Conservation (phyloP, 441 rosid species). For the Populus hybrid region DNA sequence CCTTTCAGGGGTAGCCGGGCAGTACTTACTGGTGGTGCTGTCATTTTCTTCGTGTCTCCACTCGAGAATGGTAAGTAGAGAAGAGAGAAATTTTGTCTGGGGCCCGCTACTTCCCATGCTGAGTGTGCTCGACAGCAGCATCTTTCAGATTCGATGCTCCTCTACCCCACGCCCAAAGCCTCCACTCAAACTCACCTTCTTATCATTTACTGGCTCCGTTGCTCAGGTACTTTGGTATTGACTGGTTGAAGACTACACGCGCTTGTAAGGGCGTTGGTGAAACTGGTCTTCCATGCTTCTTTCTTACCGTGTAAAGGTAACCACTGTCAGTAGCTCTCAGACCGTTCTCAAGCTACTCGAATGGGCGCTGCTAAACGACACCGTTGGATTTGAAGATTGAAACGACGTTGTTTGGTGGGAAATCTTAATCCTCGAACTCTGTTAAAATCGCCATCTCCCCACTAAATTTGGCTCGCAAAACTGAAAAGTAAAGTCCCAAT, state of each 20-base stretch:
- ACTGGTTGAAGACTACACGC: constrained; percentile 17
- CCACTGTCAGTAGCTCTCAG: constrained; percentile 26
- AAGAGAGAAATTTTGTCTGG: constrained; percentile 20
- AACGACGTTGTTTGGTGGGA: neutral
- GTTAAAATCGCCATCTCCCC: constrained; percentile 14
- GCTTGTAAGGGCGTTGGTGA: constrained; percentile 1
- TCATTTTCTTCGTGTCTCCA: neutral
- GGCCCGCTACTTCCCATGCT: constrained; percentile 39
- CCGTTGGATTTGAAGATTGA: neutral
- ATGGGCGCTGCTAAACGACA: neutral
- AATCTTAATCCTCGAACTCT: neutral
- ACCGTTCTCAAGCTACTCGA: neutral
- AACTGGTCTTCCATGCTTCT: neutral
- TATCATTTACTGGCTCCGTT: no score
- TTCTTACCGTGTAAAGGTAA: constrained; percentile 18
- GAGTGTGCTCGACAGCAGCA: constrained; percentile 29
- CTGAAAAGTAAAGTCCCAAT: neutral
- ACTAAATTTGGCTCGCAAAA: constrained; percentile 20
- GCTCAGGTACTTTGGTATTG: neutral
- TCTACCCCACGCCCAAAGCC: constrained; percentile 10
- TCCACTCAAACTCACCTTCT: neutral
- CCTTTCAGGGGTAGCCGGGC: neutral
- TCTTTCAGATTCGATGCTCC: constrained; percentile 15
- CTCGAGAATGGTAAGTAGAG: neutral
- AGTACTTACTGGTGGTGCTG: neutral